Conservation (phyloP, 306 rosid species). For the Quercus suber region DNA sequence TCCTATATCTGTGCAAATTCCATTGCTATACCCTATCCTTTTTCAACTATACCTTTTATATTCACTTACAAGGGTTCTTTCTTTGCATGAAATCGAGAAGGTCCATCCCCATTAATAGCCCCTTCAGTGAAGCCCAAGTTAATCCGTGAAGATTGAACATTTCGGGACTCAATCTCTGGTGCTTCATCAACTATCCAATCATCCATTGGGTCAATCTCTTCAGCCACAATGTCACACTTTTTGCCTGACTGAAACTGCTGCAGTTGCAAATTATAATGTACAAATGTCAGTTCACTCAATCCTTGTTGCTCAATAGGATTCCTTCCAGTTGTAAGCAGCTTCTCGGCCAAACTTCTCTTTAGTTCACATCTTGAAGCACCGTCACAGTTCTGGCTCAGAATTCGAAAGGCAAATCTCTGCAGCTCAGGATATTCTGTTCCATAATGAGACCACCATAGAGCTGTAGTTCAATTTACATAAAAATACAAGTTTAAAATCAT, state of each 20-base stretch:
- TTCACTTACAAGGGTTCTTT: not conserved
- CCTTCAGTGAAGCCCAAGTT: not conserved
- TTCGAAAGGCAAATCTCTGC: conserved; percentile 24
- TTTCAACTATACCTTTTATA: not conserved
- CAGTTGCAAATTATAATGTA: conserved; percentile 24
- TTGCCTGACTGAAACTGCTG: conserved; percentile 9
- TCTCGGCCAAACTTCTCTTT: conserved; percentile 20
- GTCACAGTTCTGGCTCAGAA: conserved; percentile 27
- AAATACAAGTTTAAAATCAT: not conserved
- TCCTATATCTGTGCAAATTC: not conserved
- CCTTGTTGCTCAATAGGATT: conserved; percentile 17
- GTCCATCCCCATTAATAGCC: not conserved
- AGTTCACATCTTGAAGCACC: conserved; percentile 23
- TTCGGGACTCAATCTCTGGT: not conserved
- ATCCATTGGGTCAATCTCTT: conserved; percentile 17
- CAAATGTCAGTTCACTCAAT: conserved; percentile 11
- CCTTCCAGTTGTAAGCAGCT: conserved; percentile 19
- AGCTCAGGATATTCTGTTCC: conserved; percentile 24
- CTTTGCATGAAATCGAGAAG: not conserved
- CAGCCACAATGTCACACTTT: conserved; percentile 4
- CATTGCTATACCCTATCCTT: not conserved
- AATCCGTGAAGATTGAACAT: not conserved
- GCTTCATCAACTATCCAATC: conserved; percentile 19
- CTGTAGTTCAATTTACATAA: conserved; percentile 16
- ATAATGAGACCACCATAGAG: conserved; percentile 20